Evolutionary conservation across 2,329 filamentous ascomycete species (phyloP).

Genomic region (Cladosporium colombiae): DNA sequence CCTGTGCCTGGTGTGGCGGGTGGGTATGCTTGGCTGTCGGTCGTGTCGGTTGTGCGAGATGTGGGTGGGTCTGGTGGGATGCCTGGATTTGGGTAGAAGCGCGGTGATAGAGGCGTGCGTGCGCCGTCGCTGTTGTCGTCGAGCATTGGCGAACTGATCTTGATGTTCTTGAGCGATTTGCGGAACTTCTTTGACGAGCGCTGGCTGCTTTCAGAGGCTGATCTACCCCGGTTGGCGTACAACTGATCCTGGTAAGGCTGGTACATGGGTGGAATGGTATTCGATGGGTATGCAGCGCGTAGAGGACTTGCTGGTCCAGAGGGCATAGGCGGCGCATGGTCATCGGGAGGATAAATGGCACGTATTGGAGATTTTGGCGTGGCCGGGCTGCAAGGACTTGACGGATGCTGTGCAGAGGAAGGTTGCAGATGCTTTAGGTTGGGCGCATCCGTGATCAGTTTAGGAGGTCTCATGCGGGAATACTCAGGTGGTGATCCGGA

Average conservation of each 20-base stretch:
- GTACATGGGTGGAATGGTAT: conserved; percentile 3
- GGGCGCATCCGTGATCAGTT: conserved; percentile 31
- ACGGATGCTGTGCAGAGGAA: conserved; percentile 23
- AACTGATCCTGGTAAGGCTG: conserved; percentile 4
- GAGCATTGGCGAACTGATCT: conserved; percentile 57
- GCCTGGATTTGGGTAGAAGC: conserved; percentile 54
- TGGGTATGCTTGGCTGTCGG: conserved; percentile 32
- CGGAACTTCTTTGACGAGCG: conserved; percentile 27
- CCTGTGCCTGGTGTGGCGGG: conserved; percentile 37
- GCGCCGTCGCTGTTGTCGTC: conserved; percentile 49
- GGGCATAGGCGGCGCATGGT: conserved; percentile 25
- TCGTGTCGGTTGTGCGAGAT: conserved; percentile 30
- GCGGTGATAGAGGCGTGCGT: conserved; percentile 57
- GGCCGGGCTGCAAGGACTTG: conserved; percentile 37
- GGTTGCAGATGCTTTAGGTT: conserved; percentile 31
- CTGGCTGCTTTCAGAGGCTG: conserved; percentile 7
- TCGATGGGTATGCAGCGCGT: conserved; percentile 29
- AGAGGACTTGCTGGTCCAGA: conserved; percentile 31
- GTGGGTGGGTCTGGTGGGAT: conserved; percentile 56
- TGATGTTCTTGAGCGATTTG: conserved; percentile 53
- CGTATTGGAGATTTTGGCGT: conserved; percentile 44
- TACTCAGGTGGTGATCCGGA: conserved; percentile 22
- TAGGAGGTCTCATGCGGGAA: conserved; percentile 22
- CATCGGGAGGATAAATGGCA: conserved; percentile 50
- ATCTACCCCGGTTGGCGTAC: conserved; percentile 7